Evolutionary conservation across 2,329 filamentous ascomycete species (phyloP), one percentile per base, ranked within the genome.

Genomic region (Sarocladiaceae sp.): DNA sequence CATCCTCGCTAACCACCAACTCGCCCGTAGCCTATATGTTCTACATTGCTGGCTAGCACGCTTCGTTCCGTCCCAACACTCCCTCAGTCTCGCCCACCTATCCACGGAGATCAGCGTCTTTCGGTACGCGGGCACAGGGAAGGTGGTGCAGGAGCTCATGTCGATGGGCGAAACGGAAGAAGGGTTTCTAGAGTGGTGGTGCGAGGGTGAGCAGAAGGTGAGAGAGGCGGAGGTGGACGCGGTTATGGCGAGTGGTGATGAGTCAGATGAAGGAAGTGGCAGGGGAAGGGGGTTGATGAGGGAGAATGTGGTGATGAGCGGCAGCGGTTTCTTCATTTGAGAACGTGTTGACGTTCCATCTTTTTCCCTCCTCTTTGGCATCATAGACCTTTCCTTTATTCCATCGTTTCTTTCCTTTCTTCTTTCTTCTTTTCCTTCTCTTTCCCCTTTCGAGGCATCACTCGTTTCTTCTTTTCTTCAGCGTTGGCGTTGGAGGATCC

Each of bases 151-250:
- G 23, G 37, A 41, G 24, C 24, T 41, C 23, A 41, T 41, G 37
- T 27, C 23, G 4, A 27, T 12, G n/a, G 37, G 37, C 3, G 37
- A 41, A 15, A 27, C 10, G 12, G 23, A 41, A 4, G 12, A 41
- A 4, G 37, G 37, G n/a, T 41, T 41, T 24, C 6, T 41, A 24
- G 37, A 41, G n/a, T 41, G 37, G 37, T 41, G 37, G 37, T 4
- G 9, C 3, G 37, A 41, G 15, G 37, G 37, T 18, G 10, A 6
- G 3, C 3, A 6, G 5, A 41, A 27, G 21, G 37, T 29, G 6
- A 5, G n/a, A 4, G 23, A 27, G n/a, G 37, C 37, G 3, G 12
- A 18, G 9, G 29, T 41, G 37, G 37, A 41, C 12, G 23, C 37
- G 7, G 23, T 41, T 11, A 24, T 41, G n/a, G 4, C 10, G 15